These are phyloP conservation scores for Cucumis hystrix DNA, from an alignment of 306 rosid species.

Conservation along the genomic window DNA sequence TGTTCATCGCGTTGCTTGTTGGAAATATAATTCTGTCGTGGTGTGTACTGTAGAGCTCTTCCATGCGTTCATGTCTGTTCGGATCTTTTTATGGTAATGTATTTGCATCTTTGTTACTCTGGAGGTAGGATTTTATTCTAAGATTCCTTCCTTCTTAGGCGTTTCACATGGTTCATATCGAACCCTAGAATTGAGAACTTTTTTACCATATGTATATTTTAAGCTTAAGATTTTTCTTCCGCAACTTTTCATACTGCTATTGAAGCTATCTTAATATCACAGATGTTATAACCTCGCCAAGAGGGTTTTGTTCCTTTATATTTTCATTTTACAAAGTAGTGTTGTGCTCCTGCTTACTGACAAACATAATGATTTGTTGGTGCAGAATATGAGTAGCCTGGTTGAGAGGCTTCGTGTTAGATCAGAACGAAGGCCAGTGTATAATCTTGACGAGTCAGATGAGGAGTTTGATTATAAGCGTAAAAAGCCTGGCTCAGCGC, in stretches of 20 bases:
- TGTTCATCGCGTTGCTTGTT: neutral
- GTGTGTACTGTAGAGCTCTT: neutral
- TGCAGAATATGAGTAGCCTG: slow-evolving; percentile 86
- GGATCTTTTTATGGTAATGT: neutral
- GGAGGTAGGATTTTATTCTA: neutral
- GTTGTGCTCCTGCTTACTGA: neutral
- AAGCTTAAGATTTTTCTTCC: neutral
- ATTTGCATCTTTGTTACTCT: neutral
- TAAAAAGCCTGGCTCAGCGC: slow-evolving; percentile 36
- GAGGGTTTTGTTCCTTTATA: neutral
- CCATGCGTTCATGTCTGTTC: neutral
- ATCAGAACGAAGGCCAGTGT: slow-evolving; percentile 83
- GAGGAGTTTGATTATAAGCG: slow-evolving; percentile 67
- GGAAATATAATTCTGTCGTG: neutral
- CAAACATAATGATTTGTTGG: neutral
- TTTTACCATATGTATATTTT: neutral
- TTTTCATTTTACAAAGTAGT: neutral
- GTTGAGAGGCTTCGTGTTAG: slow-evolving; percentile 98
- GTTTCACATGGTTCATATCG: neutral
- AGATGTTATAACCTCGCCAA: neutral
- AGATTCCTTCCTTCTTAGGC: neutral
- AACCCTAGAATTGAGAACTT: neutral
- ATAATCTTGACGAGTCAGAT: slow-evolving; percentile 82
- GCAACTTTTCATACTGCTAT: neutral
- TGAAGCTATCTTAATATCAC: neutral